phyloP scores from a whole-genome alignment of 2,329 filamentous ascomycete species.

The Alternaria triticimaculans region DNA sequence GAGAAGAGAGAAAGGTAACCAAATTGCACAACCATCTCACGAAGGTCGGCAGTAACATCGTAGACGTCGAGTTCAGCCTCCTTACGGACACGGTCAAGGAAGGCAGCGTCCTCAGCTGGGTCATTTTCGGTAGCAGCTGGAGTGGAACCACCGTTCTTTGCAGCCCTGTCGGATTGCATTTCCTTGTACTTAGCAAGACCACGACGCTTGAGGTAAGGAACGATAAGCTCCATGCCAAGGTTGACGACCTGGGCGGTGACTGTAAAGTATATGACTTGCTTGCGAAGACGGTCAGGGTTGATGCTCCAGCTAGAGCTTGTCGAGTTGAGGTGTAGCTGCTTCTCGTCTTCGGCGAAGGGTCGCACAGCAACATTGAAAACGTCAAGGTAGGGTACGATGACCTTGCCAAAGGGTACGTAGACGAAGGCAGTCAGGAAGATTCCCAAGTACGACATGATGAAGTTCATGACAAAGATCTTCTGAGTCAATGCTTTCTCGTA shows the following conservation, averaged over 20 bases:
- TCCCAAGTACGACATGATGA: constrained; percentile 92
- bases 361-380: constrained; percentile 78
- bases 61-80: constrained; percentile 85
- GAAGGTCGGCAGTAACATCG: constrained; percentile 87
- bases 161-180: constrained; percentile 66
- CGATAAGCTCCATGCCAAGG: constrained; percentile 80
- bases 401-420: constrained; percentile 87
- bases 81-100: constrained; percentile 79
- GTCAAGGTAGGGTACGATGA: constrained; percentile 85
- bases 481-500: constrained; percentile 84
- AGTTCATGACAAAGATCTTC: constrained; percentile 95
- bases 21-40: constrained; percentile 69
- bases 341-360: constrained; percentile 76
- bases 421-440: constrained; percentile 88
- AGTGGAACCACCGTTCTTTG: constrained; percentile 62
- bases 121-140: constrained; percentile 65
- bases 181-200: constrained; percentile 80
- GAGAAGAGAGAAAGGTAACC: constrained; percentile 92
- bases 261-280: constrained; percentile 95
- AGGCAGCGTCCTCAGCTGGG: constrained; percentile 76
- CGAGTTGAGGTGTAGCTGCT: constrained; percentile 61
- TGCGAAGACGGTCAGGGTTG: constrained; percentile 80
- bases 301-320: constrained; percentile 73
- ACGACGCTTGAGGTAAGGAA: constrained; percentile 83
- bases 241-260: constrained; percentile 93